Evolutionary conservation across 192 early-diverging fungal species (phyloP), one percentile per base, ranked within the genome.

Genomic region (Umbelopsis vinacea): DNA sequence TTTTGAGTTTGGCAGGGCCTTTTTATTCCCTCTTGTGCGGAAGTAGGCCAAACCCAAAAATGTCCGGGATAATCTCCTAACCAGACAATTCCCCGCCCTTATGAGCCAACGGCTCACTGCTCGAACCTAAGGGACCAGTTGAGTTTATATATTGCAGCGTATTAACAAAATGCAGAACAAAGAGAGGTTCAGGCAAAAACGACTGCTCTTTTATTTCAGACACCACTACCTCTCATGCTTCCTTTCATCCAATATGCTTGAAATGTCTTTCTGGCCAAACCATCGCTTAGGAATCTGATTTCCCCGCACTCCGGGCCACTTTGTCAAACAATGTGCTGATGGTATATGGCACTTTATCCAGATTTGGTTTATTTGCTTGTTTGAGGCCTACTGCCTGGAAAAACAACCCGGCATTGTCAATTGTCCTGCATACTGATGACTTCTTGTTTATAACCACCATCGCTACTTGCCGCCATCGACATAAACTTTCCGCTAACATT

Each of bases 41-140:
- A 68, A 50, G 22, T 43, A 14, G 21, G 23, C 67, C 24, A 50
- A 50, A 50, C 67, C 48, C 45, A 50, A 52, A 68, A 50, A 50
- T 70, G 69, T 50, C 47, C 69, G 48, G 26, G 35, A 70, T 50
- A 63, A 38, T 63, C 26, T 63, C 57, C 57, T 63, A 63, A 37
- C 23, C 57, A 29, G 48, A 26, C 48, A 47, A 46, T 53, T 70
- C 38, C 53, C 53, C 38, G 29, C 38, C 48, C 12, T 10, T 10
- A 53, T 23, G 26, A 37, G 17, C 26, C 33, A 35, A n/a, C 57
- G 57, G 57, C 57, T 63, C 17, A 24, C 57, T 29, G 15, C 33
- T 37, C 33, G 33, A 63, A 63, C 57, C 26, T 63, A 37, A 17
- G 17, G 19, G 5, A 37, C 3, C 5, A 63, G 57, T 33, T 57